These are phyloP conservation scores for Crepidotus variabilis DNA, from an alignment of 768 basidiomycete species.

Conservation along the genomic window DNA sequence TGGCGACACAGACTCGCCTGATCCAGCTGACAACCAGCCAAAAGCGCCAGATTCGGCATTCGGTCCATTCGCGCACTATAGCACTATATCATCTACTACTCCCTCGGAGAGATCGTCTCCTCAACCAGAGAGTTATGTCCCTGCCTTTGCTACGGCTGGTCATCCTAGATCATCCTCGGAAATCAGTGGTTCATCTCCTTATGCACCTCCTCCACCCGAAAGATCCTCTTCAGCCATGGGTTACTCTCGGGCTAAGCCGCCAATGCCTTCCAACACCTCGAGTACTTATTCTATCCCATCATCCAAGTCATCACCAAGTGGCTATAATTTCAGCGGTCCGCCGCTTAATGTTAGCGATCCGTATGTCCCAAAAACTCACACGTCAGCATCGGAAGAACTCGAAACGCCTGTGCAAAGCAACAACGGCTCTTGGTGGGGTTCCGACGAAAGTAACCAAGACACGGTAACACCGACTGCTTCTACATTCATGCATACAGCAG, in stretches of 20 bases:
- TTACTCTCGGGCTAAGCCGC: conserved; percentile 51
- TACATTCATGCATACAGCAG: conserved; percentile 41
- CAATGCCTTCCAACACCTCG: conserved; percentile 52
- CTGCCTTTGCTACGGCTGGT: conserved; percentile 37
- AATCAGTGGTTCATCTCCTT: conserved; percentile 51
- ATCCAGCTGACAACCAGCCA: conserved; percentile 29
- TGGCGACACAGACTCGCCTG: conserved; percentile 70
- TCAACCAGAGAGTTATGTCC: conserved; percentile 41
- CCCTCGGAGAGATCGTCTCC: conserved; percentile 78
- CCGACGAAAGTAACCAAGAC: conserved; percentile 29
- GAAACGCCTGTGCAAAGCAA: conserved; percentile 29
- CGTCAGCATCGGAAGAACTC: conserved; percentile 25
- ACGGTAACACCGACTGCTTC: conserved; percentile 65
- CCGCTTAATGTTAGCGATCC: conserved; percentile 11
- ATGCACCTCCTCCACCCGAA: conserved; percentile 53
- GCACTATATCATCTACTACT: conserved; percentile 81
- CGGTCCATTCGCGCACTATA: conserved; percentile 93
- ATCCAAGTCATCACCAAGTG: conserved; percentile 20
- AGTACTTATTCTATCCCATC: conserved; percentile 46
- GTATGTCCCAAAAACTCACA: conserved; percentile 3
- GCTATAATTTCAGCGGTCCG: conserved; percentile 31
- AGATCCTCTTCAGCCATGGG: conserved; percentile 80
- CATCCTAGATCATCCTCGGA: conserved; percentile 68
- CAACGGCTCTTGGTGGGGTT: conserved; percentile 64
- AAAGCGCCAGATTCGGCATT: conserved; percentile 38